Base-by-base conservation (phyloP, 2,329 filamentous ascomycete genomes). In the Epichloe coenophiala region DNA sequence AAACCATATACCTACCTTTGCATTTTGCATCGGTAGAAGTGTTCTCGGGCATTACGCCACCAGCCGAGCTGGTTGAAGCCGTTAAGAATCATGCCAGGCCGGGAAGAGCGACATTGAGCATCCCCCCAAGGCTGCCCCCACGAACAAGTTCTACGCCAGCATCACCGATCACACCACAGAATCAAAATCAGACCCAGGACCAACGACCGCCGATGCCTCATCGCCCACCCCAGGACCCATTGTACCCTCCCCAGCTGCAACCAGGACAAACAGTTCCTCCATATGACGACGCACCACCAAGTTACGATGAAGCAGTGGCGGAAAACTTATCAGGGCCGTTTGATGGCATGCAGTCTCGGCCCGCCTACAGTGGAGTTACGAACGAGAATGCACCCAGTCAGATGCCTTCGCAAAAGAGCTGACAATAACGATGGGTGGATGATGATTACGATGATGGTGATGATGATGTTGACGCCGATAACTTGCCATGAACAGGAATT, bases 301-400 rank as follows among this genome's bases (percentile, higher is more conserved):
- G 88, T 60, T 97, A 97, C 62, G 89, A 95, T 67, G 90, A 96
- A 66, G 89, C 88, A 12, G 83, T 96, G 68, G 89, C 88, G 6
- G 83, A 87, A 56, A 79, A 83, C 52, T 68, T 93, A 54, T 66
- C 71, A 0, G 83, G 79, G 37, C 86, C 88, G 1, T 79, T 88
- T 51, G 78, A 88, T 62, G 85, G 54, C 71, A 55, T 60, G 54
- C 62, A 66, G 40, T 62, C 83, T 27, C 74, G 89, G 59, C 80
- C 83, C 31, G 81, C 80, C 13, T 89, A 86, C 63, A 80, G 76
- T 54, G 79, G 79, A 1, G 74, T 80, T 23, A 81, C 78, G 42
- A 76, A 79, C 51, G 78, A 80, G 62, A 78, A 81, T 58, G 75
- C 70, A 38, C 77, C 77, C 0, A 77, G 75, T 46, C 70, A 71